phyloP scores from a whole-genome alignment of 371 early-diverging fungal genomes.

The Chytridiales sp. region DNA sequence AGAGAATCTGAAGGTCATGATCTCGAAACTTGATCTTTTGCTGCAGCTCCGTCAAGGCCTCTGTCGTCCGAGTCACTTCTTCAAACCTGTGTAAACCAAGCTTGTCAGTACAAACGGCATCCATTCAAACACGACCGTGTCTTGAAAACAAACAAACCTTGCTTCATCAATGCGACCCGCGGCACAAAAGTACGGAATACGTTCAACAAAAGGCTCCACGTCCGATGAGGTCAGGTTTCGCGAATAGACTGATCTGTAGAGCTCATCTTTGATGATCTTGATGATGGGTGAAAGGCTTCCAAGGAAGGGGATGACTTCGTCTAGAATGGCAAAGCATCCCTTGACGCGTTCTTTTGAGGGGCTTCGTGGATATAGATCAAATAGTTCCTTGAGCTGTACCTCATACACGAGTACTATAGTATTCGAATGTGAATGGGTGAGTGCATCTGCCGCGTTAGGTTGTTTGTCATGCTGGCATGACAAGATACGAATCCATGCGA shows the following conservation, averaged over 20 bases:
- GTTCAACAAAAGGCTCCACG: slow-evolving; percentile 36
- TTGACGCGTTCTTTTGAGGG: slow-evolving; percentile 32
- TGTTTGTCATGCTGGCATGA: too few relatives aligned
- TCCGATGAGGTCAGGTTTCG: slow-evolving; percentile 35
- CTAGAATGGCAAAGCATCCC: slow-evolving; percentile 37
- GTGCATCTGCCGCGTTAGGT: too few relatives aligned
- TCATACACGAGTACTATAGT: slow-evolving; percentile 38
- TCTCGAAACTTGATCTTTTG: slow-evolving; percentile 49
- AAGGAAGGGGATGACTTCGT: slow-evolving; percentile 31
- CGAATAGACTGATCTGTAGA: slow-evolving; percentile 40
- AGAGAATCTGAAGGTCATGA: slow-evolving; percentile 44
- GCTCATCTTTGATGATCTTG: slow-evolving; percentile 36
- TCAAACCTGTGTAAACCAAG: slow-evolving; percentile 17
- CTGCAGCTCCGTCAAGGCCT: slow-evolving; percentile 33
- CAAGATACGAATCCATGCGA: too few relatives aligned
- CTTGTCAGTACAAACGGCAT: not conserved
- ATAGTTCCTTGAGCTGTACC: slow-evolving; percentile 44
- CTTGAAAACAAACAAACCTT: slow-evolving; percentile 18
- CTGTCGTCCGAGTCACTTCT: slow-evolving; percentile 27
- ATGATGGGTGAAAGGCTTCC: slow-evolving; percentile 32
- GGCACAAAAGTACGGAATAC: slow-evolving; percentile 42
- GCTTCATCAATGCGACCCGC: slow-evolving; percentile 30
- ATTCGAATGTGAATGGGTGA: not conserved
- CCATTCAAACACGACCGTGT: too few relatives aligned
- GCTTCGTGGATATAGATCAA: slow-evolving; percentile 27